Conservation (phyloP, 23 red algal genomes). For the Gracilaria vermiculophylla region DNA sequence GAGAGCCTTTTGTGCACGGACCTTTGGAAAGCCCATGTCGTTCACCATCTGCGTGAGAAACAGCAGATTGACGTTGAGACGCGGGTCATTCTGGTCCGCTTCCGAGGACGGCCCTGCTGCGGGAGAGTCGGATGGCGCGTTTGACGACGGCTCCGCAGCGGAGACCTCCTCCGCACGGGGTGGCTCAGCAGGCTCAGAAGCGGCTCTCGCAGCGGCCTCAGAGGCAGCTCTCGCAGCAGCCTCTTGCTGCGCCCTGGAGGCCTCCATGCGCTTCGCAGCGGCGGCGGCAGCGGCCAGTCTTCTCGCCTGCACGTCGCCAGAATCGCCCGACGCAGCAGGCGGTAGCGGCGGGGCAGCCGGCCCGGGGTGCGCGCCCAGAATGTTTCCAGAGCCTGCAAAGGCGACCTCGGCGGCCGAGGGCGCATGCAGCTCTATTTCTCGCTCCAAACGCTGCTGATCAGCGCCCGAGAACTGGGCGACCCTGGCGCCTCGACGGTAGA, state of each 20-base stretch:
- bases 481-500: slow-evolving; percentile 67
- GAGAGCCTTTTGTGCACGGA: slow-evolving; percentile 79
- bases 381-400: slow-evolving; percentile 55
- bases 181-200: not conserved
- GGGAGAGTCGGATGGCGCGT: not conserved
- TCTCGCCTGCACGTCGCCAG: not conserved
- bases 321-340: not conserved
- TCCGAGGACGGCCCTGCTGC: not conserved
- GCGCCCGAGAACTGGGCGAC: slow-evolving; percentile 86
- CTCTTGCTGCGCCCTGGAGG: not conserved
- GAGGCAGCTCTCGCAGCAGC: slow-evolving; percentile 9
- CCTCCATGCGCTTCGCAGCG: slow-evolving; percentile 8
- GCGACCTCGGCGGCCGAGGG: slow-evolving; percentile 44
- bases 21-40: slow-evolving; percentile 91
- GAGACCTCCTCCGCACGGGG: no score
- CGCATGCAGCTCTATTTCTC: slow-evolving; percentile 53
- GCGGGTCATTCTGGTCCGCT: slow-evolving; percentile 50
- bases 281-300: slow-evolving; percentile 15
- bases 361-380: not conserved
- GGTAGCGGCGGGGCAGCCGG: not conserved
- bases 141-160: no score
- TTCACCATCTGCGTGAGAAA: slow-evolving; percentile 45
- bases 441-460: slow-evolving; percentile 17
- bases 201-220: slow-evolving; percentile 15
- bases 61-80: slow-evolving; percentile 57